A percentile compares a stretch with the other conserved stretches of the same genome.
Evolutionary conservation across 345 rosid genomes (phyloP).

Genomic region (Rhodamnia rubescens): DNA sequence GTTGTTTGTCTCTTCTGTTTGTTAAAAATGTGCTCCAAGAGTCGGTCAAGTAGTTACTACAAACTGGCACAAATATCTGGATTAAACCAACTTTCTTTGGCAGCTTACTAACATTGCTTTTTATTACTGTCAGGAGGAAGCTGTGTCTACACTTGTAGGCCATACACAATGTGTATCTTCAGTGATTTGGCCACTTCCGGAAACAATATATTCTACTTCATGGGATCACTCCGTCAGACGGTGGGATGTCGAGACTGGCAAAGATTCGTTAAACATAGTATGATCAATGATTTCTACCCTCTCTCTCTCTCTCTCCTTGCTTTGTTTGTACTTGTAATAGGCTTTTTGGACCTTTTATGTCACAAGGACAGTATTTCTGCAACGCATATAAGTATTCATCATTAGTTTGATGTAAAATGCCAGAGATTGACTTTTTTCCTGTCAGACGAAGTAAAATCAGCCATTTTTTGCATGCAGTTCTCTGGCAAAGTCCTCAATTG

Average conservation of each 20-base stretch:
- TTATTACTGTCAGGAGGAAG: conserved; percentile 48
- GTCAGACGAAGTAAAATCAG: neutral
- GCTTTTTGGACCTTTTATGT: neutral
- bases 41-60: neutral
- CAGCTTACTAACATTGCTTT: neutral
- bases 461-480: conserved; percentile 31
- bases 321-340: neutral
- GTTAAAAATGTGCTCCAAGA: neutral
- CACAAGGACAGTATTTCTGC: neutral
- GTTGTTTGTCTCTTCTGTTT: neutral
- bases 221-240: conserved; percentile 89
- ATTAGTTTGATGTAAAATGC: neutral
- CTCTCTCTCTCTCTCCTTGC: conserved; percentile 3
- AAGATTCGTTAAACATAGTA: conserved; percentile 60
- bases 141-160: conserved; percentile 69
- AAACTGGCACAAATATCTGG: neutral
- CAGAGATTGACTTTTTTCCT: neutral
- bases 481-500: conserved; percentile 78
- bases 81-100: neutral
- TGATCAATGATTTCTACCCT: conserved; percentile 9
- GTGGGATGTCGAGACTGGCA: conserved; percentile 90
- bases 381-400: neutral
- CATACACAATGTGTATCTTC: conserved; percentile 84
- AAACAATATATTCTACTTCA: conserved; percentile 71
- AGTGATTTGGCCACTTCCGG: conserved; percentile 74